A percentile compares a stretch with the other conserved stretches of the same genome.
Evolutionary conservation across 441 rosid genomes (phyloP).

Genomic region (Adansonia rubrostipa): DNA sequence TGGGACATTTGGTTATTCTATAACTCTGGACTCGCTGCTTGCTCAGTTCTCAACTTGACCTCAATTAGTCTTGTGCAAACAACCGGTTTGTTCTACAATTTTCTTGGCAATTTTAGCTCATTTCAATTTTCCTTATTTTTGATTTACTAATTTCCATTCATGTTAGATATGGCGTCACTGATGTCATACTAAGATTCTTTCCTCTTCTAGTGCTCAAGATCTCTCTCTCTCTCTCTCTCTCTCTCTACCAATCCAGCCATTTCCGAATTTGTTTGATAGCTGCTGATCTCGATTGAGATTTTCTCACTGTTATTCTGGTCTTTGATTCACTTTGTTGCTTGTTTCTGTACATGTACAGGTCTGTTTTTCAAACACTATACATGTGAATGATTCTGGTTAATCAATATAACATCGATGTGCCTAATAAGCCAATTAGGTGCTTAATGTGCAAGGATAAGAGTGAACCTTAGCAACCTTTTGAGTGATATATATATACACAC

Average conservation of each 20-base stretch:
- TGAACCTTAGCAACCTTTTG: neutral
- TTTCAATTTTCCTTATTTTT: neutral
- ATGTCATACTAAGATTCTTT: neutral
- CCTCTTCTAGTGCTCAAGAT: neutral
- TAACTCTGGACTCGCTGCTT: neutral
- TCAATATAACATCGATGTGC: neutral
- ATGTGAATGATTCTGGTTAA: neutral
- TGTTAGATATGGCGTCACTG: neutral
- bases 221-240: neutral
- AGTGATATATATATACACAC: too few relatives aligned
- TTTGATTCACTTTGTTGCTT: neutral
- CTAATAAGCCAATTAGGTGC: neutral
- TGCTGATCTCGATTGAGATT: neutral
- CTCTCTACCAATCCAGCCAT: neutral
- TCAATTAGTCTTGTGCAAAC: neutral
- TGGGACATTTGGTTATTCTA: neutral
- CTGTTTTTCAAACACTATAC: slow-evolving; percentile 29
- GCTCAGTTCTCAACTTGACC: neutral
- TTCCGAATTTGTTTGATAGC: neutral
- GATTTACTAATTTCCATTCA: neutral
- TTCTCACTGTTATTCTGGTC: neutral
- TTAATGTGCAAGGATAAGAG: neutral
- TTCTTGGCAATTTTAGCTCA: neutral
- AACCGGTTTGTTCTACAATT: neutral
- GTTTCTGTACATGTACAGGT: slow-evolving; percentile 50